phyloP scores from a whole-genome alignment of 257 asterid species.

The Solanum lycopersicoides region DNA sequence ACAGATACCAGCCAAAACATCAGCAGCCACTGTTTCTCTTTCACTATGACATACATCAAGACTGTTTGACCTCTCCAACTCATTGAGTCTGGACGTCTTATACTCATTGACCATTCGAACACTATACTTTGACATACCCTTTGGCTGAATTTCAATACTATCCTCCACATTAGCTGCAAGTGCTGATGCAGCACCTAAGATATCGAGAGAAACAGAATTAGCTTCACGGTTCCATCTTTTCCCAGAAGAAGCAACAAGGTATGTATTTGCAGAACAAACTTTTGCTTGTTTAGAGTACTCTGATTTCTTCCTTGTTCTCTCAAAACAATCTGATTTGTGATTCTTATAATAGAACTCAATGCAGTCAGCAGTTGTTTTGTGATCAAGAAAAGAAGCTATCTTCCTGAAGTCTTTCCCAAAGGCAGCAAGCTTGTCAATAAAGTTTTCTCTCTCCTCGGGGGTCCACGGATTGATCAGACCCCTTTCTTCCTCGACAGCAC shows the following conservation, averaged over 20 bases:
- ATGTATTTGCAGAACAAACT: constrained; percentile 36
- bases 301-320: constrained; percentile 56
- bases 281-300: constrained; percentile 47
- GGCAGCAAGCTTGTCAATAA: constrained; percentile 64
- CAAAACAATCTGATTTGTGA: constrained; percentile 74
- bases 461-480: constrained; percentile 68
- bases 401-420: constrained; percentile 70
- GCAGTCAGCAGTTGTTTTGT: constrained; percentile 84
- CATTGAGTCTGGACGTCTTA: constrained; percentile 28
- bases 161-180: constrained; percentile 51
- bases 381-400: constrained; percentile 74
- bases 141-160: constrained; percentile 35
- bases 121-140: constrained; percentile 28
- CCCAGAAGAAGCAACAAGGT: constrained; percentile 71
- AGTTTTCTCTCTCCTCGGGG: constrained; percentile 57
- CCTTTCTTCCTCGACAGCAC: constrained; percentile 69
- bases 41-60: constrained; percentile 45
- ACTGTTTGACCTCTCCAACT: constrained; percentile 39
- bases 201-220: constrained; percentile 74
- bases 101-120: constrained; percentile 29
- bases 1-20: constrained; percentile 94
- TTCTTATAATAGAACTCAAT: constrained; percentile 93
- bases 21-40: constrained; percentile 83
- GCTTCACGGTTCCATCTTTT: constrained; percentile 72
- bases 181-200: constrained; percentile 73